Conservation (phyloP, 805 yeast species). For the Teunomyces panamensis region DNA sequence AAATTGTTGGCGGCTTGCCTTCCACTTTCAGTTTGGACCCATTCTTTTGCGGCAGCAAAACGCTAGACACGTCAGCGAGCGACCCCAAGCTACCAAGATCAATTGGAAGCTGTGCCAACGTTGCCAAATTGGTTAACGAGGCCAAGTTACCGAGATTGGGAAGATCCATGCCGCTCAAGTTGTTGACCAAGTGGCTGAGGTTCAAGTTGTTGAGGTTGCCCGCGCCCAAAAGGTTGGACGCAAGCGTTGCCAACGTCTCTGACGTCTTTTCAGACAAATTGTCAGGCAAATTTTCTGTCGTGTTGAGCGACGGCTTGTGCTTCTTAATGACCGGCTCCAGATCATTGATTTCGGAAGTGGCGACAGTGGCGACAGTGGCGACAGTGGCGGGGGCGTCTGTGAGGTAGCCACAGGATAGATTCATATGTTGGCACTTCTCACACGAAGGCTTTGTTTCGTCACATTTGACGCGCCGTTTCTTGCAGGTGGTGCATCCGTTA, state of each 20-base stretch:
- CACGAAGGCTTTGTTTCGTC: constrained; percentile 84
- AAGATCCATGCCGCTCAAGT: constrained; percentile 33
- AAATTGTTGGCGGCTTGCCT: background rate
- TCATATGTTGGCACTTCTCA: constrained; percentile 74
- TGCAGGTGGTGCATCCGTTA: constrained; percentile 87
- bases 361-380: constrained; percentile 1
- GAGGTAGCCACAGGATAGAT: constrained; percentile 68
- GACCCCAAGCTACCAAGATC: constrained; percentile 38
- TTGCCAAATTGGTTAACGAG: constrained; percentile 38
- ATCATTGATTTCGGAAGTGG: background rate
- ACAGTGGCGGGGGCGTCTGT: constrained; percentile 14
- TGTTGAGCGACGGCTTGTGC: constrained; percentile 9
- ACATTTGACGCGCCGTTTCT: constrained; percentile 86
- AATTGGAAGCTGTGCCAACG: constrained; percentile 41
- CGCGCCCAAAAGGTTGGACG: constrained; percentile 17
- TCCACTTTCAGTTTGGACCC: background rate
- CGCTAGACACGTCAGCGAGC: constrained; percentile 14
- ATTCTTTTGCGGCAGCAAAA: background rate
- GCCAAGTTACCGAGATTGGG: constrained; percentile 36
- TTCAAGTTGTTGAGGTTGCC: constrained; percentile 43
- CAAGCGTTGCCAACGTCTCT: background rate
- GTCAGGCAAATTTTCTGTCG: background rate
- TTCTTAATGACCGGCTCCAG: background rate
- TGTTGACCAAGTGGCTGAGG: constrained; percentile 41
- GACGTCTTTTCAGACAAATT: background rate